A percentile compares a stretch with the other conserved stretches of the same genome.
These are phyloP conservation scores for Jaminaea rosea DNA, from an alignment of 1,284 basidiomycete species.

Conservation along the genomic window DNA sequence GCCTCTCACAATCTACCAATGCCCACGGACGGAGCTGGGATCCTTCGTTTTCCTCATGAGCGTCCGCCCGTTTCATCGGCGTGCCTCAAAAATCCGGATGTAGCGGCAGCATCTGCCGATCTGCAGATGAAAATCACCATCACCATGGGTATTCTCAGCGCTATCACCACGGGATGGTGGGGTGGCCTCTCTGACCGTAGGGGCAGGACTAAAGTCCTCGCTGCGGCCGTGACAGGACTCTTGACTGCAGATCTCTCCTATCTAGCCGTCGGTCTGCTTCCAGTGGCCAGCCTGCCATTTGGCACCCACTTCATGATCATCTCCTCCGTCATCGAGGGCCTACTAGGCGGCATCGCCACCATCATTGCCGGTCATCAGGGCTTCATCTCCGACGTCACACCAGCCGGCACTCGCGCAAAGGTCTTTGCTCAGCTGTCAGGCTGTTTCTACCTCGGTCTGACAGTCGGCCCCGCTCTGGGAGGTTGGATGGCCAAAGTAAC, in stretches of 20 bases:
- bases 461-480: conserved; percentile 37
- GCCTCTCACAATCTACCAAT: background rate
- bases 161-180: conserved; percentile 80
- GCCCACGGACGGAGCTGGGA: no score
- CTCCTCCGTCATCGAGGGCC: conserved; percentile 70
- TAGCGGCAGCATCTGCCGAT: conserved; percentile 21
- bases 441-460: conserved; percentile 33
- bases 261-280: conserved; percentile 15
- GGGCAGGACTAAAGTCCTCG: conserved; percentile 68
- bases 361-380: conserved; percentile 69
- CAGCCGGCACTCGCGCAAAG: conserved; percentile 31
- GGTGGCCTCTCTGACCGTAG: conserved; percentile 67
- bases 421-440: conserved; percentile 38
- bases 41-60: background rate
- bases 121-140: conserved; percentile 55
- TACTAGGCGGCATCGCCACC: conserved; percentile 76
- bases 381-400: conserved; percentile 54
- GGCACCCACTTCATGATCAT: conserved; percentile 68
- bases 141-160: conserved; percentile 69
- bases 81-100: conserved; percentile 24
- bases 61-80: conserved; percentile 8
- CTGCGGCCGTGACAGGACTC: conserved; percentile 61
- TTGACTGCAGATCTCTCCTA: conserved; percentile 60
- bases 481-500: conserved; percentile 35
- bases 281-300: conserved; percentile 43